A percentile compares a stretch with the other conserved stretches of the same genome.
These are phyloP conservation scores for Antarctomyces pellizariae DNA, from an alignment of 495 filamentous ascomycete genomes.

Conservation along the genomic window DNA sequence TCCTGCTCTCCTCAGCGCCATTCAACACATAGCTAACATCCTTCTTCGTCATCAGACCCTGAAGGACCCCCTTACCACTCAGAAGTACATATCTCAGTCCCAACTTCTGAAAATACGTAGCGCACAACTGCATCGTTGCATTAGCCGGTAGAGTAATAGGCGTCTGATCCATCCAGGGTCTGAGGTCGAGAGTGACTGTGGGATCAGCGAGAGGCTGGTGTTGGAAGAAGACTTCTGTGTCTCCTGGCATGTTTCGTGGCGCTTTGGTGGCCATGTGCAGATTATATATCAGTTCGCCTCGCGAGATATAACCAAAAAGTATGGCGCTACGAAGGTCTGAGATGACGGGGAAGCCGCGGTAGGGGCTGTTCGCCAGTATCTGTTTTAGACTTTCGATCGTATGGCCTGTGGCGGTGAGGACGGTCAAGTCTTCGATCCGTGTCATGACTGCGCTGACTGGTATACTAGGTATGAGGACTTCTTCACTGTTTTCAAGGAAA, in stretches of 20 bases:
- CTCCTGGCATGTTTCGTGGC: conserved; percentile 33
- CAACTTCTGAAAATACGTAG: conserved; percentile 81
- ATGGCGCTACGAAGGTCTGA: conserved; percentile 47
- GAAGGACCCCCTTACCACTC: conserved; percentile 51
- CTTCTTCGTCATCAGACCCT: conserved; percentile 87
- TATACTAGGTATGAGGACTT: conserved; percentile 59
- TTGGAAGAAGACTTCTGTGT: conserved; percentile 63
- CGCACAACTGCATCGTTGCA: conserved; percentile 52
- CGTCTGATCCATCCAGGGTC: conserved; percentile 97
- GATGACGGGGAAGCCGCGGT: conserved; percentile 85
- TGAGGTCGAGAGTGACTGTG: conserved; percentile 54
- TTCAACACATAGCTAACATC: conserved; percentile 91
- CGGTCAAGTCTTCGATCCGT: conserved; percentile 65
- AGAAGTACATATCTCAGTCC: conserved; percentile 83
- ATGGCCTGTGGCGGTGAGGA: conserved; percentile 68
- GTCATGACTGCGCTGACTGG: conserved; percentile 77
- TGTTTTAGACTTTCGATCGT: conserved; percentile 51
- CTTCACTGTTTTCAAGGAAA: conserved; percentile 84
- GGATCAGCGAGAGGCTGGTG: conserved; percentile 67
- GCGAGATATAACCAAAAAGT: conserved; percentile 80
- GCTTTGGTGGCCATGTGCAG: conserved; percentile 31
- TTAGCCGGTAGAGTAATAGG: conserved; percentile 69
- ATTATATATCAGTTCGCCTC: conserved; percentile 69
- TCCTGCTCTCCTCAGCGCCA: conserved; percentile 38
- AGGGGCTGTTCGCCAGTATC: conserved; percentile 47